Evolutionary conservation across 768 basidiomycete species (phyloP), one percentile per base, ranked within the genome.

Genomic region (Phaeotremella skinneri): DNA sequence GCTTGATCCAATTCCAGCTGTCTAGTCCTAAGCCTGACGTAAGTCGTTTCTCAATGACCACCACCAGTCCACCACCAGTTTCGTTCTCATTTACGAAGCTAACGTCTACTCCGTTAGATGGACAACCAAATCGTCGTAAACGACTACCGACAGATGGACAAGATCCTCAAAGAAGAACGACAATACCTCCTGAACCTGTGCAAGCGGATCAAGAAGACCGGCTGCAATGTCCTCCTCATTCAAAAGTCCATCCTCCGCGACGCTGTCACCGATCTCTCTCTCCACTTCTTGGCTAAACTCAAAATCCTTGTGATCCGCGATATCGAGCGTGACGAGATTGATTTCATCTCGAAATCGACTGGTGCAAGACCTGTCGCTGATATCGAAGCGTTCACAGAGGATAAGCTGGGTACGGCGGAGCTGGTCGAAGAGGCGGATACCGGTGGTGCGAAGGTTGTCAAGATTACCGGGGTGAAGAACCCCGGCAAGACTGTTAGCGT

Each of bases 141-240:
- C 64, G 94, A 99, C 79, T 99, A 99, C 80, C 87, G 96, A 17
- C 96, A 97, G 77, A 98, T 99, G 94, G 96, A 98, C 83, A 96
- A 97, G 78, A 92, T 98, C 59, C 87, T 99, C 79, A 98, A 99
- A 79, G 96, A 99, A 79, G 94, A 94, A 58, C 88, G 96, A 47
- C 90, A 93, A 78, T 98, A 99, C 78, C 84, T 99, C 58, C 85
- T 99, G 71, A 97, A 92, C 76, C 85, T 98, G 54, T 94, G 91
- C 85, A 98, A 98, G 80, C 93, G 92, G 79, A 98, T 99, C 79
- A 99, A 98, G 79, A 97, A 96, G 80, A 87, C 92, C n/a, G 93
- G 93, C 67, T 98, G 96, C 83, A 99, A 98, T 70, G 96, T 97
- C 51, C 86, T 99, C 49, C 84, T 99, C 47, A 96, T 99, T 73